Base-by-base conservation (phyloP, 1,139 yeast genomes). In the Sugiyamaella grinbergsii region DNA sequence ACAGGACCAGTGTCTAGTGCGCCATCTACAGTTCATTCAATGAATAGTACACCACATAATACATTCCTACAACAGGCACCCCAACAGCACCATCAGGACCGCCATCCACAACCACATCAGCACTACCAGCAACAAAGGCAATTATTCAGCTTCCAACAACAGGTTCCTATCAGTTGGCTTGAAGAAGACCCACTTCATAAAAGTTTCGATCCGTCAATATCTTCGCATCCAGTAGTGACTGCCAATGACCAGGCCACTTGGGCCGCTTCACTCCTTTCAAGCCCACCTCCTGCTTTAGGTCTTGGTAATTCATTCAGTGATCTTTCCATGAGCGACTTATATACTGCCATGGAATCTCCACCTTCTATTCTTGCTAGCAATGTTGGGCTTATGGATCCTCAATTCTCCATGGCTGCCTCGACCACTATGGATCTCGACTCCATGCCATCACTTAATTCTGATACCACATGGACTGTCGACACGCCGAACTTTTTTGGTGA, bases 51-150 rank as follows among this genome's bases (percentile, higher is more conserved):
- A 10, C 42, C 42, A 3, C 33, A 26, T 13, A 28, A 39, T 23
- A 11, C 33, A 7, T 41, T 28, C 15, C 18, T 19, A 6, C 15
- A 26, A 5, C 15, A 20, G 4, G 19, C 29, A 15, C 33, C 13
- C 6, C 49, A 43, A 32, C 49, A 40, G 24, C 49, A 38, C n/a
- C 15, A 26, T n/a, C 15, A 20, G 4, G 19, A 41, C n/a, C 33
- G 15, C 6, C 49, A 43, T 22, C 49, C 32, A 33, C 49, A 38
- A 24, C 49, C 26, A 31, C 33, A 34, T 10, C 47, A 48, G 20
- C 51, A 42, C n/a, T 41, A 40, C 15, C 46, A 47, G 18, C 50
- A 48, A 22, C 44, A 32, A 26, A 19, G 32, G 38, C 44, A 38
- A n/a, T 43, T 32, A 8, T 31, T 19, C 15, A 42, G 32, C 13